Base-by-base conservation (phyloP, 331 rosid genomes). In the Quercus tomentella region DNA sequence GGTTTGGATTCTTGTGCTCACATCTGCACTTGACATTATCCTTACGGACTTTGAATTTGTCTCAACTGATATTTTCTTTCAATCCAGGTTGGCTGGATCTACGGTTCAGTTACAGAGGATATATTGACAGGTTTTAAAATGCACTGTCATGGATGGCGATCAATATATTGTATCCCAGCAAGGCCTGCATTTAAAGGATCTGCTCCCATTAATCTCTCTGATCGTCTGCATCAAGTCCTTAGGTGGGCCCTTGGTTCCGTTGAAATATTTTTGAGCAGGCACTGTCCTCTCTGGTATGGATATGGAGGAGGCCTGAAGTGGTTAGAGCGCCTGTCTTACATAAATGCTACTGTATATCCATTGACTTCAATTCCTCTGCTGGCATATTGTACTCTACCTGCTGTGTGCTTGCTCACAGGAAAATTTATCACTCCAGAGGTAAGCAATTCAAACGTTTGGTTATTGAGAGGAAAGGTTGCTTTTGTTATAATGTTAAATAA, bases 231-330 rank as follows among this genome's bases (percentile, higher is more conserved):
- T 70, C 83, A 74, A 84, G 85, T 81, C 23, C 85, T 84, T 57
- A 70, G 70, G 11, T 73, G 80, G 85, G 88, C 88, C 35, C 83
- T 84, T 12, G 88, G 88, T n/a, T 84, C 88, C 4, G 71, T 84
- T 41, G 88, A 84, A 69, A 84, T 84, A 74, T 84, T 84, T 76
- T 61, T 84, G 58, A 84, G 88, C 51, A 77, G 80, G 80, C 78
- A 81, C 70, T 84, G 88, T 43, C 88, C 88, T 84, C 75, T 84
- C 35, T 84, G 88, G 88, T 84, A 84, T 10, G 88, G 88, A 52
- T 84, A 84, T 77, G 85, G 88, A 52, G 83, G 85, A 41, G 88
- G 88, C 56, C 65, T 84, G n/a, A 84, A 81, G 83, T 77, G 83
- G 82, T 66, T 81, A 73, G 83, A 81, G 75, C 88, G 83, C 56